phyloP scores from a whole-genome alignment of 148 eudicot genomes.

The Diospyros lotus region DNA sequence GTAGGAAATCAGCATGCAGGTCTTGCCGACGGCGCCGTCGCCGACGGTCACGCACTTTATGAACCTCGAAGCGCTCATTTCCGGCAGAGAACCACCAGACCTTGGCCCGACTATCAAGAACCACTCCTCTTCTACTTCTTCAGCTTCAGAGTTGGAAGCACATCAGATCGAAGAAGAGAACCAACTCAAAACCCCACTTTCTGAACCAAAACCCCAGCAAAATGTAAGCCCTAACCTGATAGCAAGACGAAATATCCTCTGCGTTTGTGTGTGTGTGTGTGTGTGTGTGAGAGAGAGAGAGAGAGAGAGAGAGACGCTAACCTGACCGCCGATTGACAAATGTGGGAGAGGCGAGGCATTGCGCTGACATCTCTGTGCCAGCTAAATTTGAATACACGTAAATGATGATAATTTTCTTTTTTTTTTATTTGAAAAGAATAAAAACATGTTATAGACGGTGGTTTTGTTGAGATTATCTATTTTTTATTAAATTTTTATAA shows the following conservation, averaged over 20 bases:
- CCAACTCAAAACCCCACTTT: not conserved
- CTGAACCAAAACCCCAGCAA: slow-evolving; percentile 7
- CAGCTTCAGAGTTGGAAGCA: not conserved
- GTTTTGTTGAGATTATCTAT: no score
- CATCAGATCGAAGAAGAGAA: not conserved
- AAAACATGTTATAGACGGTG: no score
- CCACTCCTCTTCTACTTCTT: not conserved
- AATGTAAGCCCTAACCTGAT: not conserved
- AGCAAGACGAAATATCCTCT: no score
- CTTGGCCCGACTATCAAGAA: not conserved
- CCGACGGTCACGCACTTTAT: slow-evolving; percentile 46
- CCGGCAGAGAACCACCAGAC: not conserved
- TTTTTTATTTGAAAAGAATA: no score
- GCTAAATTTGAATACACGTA: not conserved
- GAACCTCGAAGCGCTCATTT: slow-evolving; percentile 36
- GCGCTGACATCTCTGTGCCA: not conserved
- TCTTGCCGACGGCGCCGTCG: slow-evolving; percentile 41
- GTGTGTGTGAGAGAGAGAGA: not conserved
- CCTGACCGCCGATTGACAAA: not conserved
- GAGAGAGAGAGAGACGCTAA: not conserved
- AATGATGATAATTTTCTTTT: no score
- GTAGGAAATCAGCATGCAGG: slow-evolving; percentile 37
- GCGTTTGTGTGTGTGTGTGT: no score
- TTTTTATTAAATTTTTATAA: no score
- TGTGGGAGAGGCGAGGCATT: not conserved